Evolutionary conservation across 306 rosid species (phyloP).

Genomic region (Inga leiocalycina): DNA sequence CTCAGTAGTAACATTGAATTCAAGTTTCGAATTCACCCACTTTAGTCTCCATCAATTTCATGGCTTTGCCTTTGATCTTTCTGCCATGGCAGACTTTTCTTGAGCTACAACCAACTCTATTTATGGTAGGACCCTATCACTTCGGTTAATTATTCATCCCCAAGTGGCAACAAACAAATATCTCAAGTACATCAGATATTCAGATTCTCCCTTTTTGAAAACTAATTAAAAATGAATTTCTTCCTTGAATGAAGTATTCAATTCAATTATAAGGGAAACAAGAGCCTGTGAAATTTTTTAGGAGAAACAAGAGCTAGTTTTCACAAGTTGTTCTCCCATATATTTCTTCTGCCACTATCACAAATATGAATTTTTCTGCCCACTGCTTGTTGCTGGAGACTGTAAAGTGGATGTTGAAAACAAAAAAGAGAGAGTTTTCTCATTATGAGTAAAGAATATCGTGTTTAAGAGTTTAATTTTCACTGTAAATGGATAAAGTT

Average conservation of each 20-base stretch:
- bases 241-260: background rate
- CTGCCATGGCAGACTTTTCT: slow-evolving; percentile 5
- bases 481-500: background rate
- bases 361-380: slow-evolving; percentile 22
- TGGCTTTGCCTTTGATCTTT: background rate
- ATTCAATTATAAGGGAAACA: background rate
- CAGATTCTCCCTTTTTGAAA: background rate
- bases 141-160: background rate
- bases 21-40: background rate
- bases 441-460: background rate
- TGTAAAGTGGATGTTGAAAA: slow-evolving; percentile 13
- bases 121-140: background rate
- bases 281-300: slow-evolving; percentile 12
- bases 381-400: background rate
- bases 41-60: background rate
- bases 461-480: background rate
- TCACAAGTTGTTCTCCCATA: slow-evolving; percentile 1
- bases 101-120: background rate
- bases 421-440: slow-evolving; percentile 27
- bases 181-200: background rate
- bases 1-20: background rate
- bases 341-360: background rate
- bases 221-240: background rate
- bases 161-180: too few relatives aligned
- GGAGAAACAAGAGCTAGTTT: slow-evolving; percentile 12